Evolutionary conservation across 306 rosid genomes (phyloP).

Genomic region (Sphenostylis stenocarpa): DNA sequence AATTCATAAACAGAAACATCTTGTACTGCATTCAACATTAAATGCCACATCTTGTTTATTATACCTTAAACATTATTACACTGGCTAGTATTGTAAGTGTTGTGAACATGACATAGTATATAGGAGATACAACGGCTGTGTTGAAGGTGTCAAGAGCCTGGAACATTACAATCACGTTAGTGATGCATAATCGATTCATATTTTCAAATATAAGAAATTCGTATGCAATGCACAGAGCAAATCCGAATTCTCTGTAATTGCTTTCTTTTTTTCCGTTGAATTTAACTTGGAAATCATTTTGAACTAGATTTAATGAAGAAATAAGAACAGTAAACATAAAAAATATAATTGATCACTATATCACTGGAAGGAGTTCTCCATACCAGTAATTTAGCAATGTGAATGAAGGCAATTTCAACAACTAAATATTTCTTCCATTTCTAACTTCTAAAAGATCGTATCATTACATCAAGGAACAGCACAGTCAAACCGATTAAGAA

Average conservation of each 20-base stretch:
- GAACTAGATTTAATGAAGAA: neutral
- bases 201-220: neutral
- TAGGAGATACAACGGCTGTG: constrained; percentile 85
- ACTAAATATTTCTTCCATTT: neutral
- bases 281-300: constrained; percentile 8
- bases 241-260: neutral
- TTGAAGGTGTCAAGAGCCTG: constrained; percentile 96
- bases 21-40: neutral
- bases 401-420: neutral
- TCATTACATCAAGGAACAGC: neutral
- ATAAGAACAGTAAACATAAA: neutral
- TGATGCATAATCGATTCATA: neutral
- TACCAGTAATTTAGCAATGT: neutral
- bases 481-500: neutral
- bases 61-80: constrained; percentile 92
- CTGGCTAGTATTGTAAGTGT: constrained; percentile 80
- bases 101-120: constrained; percentile 89
- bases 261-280: constrained; percentile 12
- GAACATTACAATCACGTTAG: constrained; percentile 39
- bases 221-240: neutral
- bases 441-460: neutral
- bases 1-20: constrained; percentile 9
- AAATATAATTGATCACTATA: neutral
- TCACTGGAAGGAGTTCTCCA: neutral
- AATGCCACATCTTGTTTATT: neutral